Evolutionary conservation across 2,329 filamentous ascomycete species (phyloP).

Genomic region (Talaromyces sp.): DNA sequence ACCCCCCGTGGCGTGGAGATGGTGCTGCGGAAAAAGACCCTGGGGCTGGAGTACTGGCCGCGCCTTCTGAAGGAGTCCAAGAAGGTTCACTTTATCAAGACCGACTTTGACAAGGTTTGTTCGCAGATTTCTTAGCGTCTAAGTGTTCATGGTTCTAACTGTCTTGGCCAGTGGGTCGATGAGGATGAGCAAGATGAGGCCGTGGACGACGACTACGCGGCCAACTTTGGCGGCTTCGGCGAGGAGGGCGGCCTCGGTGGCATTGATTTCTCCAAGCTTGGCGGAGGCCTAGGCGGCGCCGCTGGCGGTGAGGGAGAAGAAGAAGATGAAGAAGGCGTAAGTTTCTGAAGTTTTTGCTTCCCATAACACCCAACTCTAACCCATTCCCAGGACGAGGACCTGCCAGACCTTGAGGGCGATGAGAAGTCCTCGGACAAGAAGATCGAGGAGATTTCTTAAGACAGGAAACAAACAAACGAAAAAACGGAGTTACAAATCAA

Average conservation of each 20-base stretch:
- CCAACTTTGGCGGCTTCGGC: conserved; percentile 49
- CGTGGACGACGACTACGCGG: conserved; percentile 66
- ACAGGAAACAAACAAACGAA: neutral
- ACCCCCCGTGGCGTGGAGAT: conserved; percentile 82
- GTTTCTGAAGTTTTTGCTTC: too few species aligned
- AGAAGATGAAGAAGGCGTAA: conserved; percentile 26
- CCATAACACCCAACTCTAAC: neutral
- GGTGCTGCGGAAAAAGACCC: conserved; percentile 94
- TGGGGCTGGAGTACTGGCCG: conserved; percentile 92
- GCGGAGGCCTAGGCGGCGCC: conserved; percentile 30
- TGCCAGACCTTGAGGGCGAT: conserved; percentile 72
- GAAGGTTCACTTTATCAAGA: conserved; percentile 95
- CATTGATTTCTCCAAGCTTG: conserved; percentile 92
- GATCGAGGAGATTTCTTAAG: conserved; percentile 31
- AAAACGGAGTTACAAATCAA: neutral
- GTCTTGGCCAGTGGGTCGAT: conserved; percentile 69
- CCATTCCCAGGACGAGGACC: conserved; percentile 61
- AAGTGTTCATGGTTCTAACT: neutral
- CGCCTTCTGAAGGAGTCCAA: conserved; percentile 83
- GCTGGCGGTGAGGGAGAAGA: conserved; percentile 32
- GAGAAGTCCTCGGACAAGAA: conserved; percentile 26
- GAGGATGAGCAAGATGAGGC: conserved; percentile 97
- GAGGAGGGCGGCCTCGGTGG: conserved; percentile 69
- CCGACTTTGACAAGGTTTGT: conserved; percentile 89
- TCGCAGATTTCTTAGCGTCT: neutral